phyloP scores from a whole-genome alignment of 2,329 filamentous ascomycete species.

The Colletotrichum zoysiae region DNA sequence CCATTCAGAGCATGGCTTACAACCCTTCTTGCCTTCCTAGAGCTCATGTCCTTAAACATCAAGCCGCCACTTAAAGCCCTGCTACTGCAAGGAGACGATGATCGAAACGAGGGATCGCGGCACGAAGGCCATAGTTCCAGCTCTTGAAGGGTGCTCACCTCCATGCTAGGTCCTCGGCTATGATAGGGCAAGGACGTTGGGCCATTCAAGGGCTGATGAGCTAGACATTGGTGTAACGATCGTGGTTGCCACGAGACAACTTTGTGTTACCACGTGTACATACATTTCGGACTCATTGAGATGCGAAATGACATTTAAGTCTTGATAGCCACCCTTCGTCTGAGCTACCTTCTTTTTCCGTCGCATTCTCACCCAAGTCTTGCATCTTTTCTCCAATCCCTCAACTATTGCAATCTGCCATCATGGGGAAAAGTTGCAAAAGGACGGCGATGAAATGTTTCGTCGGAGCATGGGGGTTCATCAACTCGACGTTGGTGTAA shows the following conservation, averaged over 20 bases:
- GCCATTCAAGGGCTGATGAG: background rate
- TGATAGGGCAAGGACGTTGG: background rate
- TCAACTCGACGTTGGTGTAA: slow-evolving; percentile 31
- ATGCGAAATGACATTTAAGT: background rate
- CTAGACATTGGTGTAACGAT: background rate
- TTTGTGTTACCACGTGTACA: background rate
- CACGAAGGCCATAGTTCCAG: background rate
- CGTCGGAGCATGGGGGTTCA: slow-evolving; percentile 23
- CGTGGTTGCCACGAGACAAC: background rate
- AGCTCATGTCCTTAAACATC: background rate
- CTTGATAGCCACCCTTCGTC: background rate
- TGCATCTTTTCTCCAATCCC: background rate
- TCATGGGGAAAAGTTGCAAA: slow-evolving; percentile 1
- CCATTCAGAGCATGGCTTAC: background rate
- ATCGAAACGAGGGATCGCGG: background rate
- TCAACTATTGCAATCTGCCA: background rate
- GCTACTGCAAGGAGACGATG: background rate
- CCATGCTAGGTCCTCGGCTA: background rate
- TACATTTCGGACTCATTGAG: background rate
- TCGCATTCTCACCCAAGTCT: background rate
- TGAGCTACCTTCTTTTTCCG: no score
- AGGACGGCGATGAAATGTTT: slow-evolving; percentile 17
- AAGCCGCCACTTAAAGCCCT: background rate
- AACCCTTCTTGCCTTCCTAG: background rate
- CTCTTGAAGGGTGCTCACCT: background rate